Evolutionary conservation across 106 monocot genomes (phyloP), one percentile per base, ranked within the genome.

Genomic region (Narthecium ossifragum): DNA sequence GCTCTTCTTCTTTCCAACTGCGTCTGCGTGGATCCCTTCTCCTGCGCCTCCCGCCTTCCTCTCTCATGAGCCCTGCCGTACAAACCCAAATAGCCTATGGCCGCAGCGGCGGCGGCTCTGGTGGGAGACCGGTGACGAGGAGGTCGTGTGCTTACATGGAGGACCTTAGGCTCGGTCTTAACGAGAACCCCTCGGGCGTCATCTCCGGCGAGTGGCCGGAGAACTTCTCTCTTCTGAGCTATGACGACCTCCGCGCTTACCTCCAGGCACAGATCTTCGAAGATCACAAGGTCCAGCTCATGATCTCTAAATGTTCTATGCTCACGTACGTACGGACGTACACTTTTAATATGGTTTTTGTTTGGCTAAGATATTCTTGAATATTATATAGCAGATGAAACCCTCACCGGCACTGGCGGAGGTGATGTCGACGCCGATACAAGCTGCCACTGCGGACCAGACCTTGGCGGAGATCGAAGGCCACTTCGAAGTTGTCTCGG

Each of bases 181-280:
- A 78, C 73, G 86, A 87, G 66, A 77, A 86, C 37, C 80, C 92
- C 4, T 83, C 80, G 69, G 86, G 83, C 21, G 78, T 92, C 68
- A 62, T 92, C 58, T 92, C 92, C 51, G 92, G 92, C 9, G 92
- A 92, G 64, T 92, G 92, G 92, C 77, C 86, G 33, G 83, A 78
- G 34, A 92, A 78, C 58, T 70, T 84, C 75, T 92, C 86, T 31
- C 72, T 92, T 26, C 86, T 84, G 59, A 74, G 75, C 69, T 92
- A 78, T 74, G 75, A 83, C 45, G 92, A 92, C 34, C 78, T 92
- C 48, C 57, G 72, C 25, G 87, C 78, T 4, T 92, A 84, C 61
- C 80, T 87, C 14, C 78, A 84, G 63, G 63, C 78, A 1, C 84
- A 92, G 56, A 81, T 84, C 70, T 34, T 78, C 37, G 59, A 36